Evolutionary conservation across 2,329 filamentous ascomycete genomes (phyloP).

Genomic region (Microascus cirrosus): DNA sequence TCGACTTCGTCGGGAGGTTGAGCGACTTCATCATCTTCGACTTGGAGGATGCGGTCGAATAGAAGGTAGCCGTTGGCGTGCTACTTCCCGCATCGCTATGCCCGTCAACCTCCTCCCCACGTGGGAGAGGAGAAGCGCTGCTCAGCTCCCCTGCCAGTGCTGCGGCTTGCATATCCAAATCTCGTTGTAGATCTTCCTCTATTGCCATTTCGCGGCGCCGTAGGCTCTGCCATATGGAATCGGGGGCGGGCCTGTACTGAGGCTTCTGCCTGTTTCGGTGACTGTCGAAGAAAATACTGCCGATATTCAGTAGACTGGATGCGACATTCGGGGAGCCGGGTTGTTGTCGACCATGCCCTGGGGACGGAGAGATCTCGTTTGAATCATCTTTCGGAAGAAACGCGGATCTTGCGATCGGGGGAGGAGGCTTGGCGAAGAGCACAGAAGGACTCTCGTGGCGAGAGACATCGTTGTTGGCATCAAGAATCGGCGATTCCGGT

Average conservation of each 20-base stretch:
- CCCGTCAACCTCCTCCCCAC: conserved; percentile 13
- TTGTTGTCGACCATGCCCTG: conserved; percentile 4
- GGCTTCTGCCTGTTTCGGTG: conserved; percentile 11
- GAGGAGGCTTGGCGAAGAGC: conserved; percentile 37
- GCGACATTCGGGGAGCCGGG: conserved; percentile 4
- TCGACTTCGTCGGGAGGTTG: conserved; percentile 24
- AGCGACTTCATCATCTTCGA: conserved; percentile 29
- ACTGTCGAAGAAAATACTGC: conserved; percentile 26
- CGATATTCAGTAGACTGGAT: conserved; percentile 8
- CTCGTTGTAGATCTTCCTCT: conserved; percentile 33
- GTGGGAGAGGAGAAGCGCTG: neutral
- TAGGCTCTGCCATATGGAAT: conserved; percentile 35
- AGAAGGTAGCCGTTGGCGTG: conserved; percentile 27
- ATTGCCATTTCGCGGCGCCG: conserved; percentile 32
- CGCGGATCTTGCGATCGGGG: conserved; percentile 35
- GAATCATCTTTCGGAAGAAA: conserved; percentile 9
- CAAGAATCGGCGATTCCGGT: neutral
- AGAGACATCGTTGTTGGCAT: conserved; percentile 5
- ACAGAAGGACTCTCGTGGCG: neutral
- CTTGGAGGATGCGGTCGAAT: conserved; percentile 25
- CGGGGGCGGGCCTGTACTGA: conserved; percentile 17
- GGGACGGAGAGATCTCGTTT: conserved; percentile 13
- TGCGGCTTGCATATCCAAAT: conserved; percentile 36
- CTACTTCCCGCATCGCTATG: conserved; percentile 26
- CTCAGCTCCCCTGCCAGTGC: conserved; percentile 10